Base-by-base conservation (phyloP, 768 basidiomycete species). In the Flagelloscypha sp. region DNA sequence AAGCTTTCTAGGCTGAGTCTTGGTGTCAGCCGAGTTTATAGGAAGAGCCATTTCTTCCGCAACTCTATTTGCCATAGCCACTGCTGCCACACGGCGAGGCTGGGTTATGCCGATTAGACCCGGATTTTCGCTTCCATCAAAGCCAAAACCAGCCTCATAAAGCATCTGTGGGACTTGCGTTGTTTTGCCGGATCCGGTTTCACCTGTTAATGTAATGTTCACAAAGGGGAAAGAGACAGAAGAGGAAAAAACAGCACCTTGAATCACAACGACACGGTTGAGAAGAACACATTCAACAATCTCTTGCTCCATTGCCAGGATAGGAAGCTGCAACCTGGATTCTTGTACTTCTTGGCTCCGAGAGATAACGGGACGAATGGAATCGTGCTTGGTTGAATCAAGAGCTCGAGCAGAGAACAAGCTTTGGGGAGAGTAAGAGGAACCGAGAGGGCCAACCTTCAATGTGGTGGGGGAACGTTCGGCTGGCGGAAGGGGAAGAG, bases 91-190 rank as follows among this genome's bases (percentile, higher is more conserved):
- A 51, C 95, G 79, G 38, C 95, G 80, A 4, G 95, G 95, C 57
- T 99, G 95, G 4, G 95, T 99, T 34, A 99, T 72, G 12, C 92
- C 95, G 47, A 99, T 90, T 79, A 98, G 94, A 1, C 95, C 95
- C 22, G 93, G 87, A 55, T 97, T 95, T 27, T 94, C 94, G 50
- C 84, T 86, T 11, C 69, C 77, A 6, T 77, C 68, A 30, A 75
- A 73, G 2, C 94, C 95, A 53, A 93, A 98, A 0, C 95, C 95
- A 15, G 86, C 88, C 56, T 99, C 95, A 42, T 83, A 97, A n/a
- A 99, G 66, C 59, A 98, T 97, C 55, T 98, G 95, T 8, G 95
- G 95, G 6, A 98, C 79, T 56, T 98, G 95, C 0, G 95, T 99
- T 1, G 95, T 98, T 63, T 98, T 99, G 30, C 95, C 95, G 52